Evolutionary conservation across 768 basidiomycete species (phyloP).

Genomic region (Rhizopogon salebrosus): DNA sequence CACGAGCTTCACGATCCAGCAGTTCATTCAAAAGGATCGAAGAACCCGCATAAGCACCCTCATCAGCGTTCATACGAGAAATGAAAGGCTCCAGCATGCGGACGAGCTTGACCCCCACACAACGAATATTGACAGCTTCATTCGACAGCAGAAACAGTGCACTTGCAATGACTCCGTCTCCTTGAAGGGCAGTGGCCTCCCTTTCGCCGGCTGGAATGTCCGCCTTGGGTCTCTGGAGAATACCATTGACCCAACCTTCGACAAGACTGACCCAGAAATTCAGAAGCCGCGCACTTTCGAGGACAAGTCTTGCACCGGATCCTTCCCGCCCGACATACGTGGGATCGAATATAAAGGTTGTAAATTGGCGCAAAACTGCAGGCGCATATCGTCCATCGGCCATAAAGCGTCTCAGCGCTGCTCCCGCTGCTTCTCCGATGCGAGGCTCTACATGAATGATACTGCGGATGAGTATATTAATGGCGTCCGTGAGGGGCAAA

Average conservation of each 20-base stretch:
- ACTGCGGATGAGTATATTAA: slow-evolving; percentile 77
- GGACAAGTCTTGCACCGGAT: slow-evolving; percentile 53
- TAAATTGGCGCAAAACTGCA: slow-evolving; percentile 58
- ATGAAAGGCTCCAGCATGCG: slow-evolving; percentile 50
- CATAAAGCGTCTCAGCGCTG: slow-evolving; percentile 71
- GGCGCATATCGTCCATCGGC: slow-evolving; percentile 49
- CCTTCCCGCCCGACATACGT: slow-evolving; percentile 56
- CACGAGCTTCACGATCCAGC: slow-evolving; percentile 45
- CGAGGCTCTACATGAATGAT: slow-evolving; percentile 81
- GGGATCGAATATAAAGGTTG: slow-evolving; percentile 71
- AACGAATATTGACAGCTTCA: slow-evolving; percentile 43
- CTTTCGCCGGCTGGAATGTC: slow-evolving; percentile 38
- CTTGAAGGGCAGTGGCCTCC: slow-evolving; percentile 37
- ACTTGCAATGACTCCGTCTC: slow-evolving; percentile 65
- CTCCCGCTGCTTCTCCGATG: slow-evolving; percentile 62
- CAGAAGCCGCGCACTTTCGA: slow-evolving; percentile 65
- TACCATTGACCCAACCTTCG: slow-evolving; percentile 57
- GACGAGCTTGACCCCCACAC: slow-evolving; percentile 59
- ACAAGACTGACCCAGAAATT: slow-evolving; percentile 71
- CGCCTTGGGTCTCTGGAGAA: slow-evolving; percentile 34
- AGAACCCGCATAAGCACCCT: slow-evolving; percentile 23
- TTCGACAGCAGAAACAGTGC: slow-evolving; percentile 71
- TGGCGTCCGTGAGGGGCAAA: slow-evolving; percentile 49
- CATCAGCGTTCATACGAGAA: slow-evolving; percentile 36
- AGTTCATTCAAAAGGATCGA: slow-evolving; percentile 43